phyloP scores from a whole-genome alignment of 2,329 filamentous ascomycete genomes.

The Sporothrix globosa region DNA sequence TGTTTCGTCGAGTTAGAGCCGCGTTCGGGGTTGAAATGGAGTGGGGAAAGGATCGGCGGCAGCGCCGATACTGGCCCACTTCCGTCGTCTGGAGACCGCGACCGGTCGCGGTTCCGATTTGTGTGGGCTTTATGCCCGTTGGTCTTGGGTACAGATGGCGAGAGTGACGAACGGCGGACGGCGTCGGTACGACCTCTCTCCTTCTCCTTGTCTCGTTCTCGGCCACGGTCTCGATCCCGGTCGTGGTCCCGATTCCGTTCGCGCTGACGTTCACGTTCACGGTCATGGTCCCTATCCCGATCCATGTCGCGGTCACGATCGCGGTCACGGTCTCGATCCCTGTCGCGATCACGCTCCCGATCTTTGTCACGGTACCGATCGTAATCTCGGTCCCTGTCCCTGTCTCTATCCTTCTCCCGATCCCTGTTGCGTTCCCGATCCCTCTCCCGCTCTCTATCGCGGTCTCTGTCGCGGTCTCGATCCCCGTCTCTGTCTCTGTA shows the following conservation, averaged over 20 bases:
- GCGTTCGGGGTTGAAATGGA: conserved; percentile 46
- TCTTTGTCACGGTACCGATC: conserved; percentile 22
- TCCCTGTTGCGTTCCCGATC: conserved; percentile 18
- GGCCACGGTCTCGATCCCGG: conserved; percentile 18
- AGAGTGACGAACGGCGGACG: conserved; percentile 24
- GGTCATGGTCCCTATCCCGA: conserved; percentile 21
- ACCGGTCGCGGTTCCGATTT: conserved; percentile 25
- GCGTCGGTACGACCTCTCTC: conserved; percentile 19
- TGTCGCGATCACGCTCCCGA: neutral
- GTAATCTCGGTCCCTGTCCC: neutral
- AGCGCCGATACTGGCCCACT: conserved; percentile 48
- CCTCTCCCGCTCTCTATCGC: conserved; percentile 11
- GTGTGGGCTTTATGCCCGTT: conserved; percentile 25
- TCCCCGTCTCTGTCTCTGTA: conserved; percentile 24
- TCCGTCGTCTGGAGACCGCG: conserved; percentile 46
- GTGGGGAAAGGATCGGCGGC: conserved; percentile 58
- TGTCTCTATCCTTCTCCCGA: neutral
- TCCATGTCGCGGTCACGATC: conserved; percentile 16
- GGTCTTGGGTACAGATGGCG: conserved; percentile 12
- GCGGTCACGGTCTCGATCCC: conserved; percentile 17
- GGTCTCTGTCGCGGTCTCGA: conserved; percentile 4
- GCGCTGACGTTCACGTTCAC: conserved; percentile 18
- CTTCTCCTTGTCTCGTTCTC: conserved; percentile 23
- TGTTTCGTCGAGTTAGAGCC: conserved; percentile 32
- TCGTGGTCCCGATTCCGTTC: conserved; percentile 22